phyloP scores from a whole-genome alignment of 1,139 yeast species.

The Pichia sp. region DNA sequence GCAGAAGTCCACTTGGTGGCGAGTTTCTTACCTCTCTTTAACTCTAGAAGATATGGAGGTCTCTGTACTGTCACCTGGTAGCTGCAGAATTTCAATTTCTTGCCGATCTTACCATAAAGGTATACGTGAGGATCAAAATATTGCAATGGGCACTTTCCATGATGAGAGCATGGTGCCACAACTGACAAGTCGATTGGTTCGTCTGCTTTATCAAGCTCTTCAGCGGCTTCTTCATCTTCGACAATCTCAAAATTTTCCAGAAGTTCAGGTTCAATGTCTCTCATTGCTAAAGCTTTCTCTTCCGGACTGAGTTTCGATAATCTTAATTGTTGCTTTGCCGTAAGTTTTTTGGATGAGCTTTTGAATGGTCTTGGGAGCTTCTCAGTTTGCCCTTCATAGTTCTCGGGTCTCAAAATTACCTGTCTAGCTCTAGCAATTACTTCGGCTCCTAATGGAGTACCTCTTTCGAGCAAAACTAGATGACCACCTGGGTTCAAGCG shows the following conservation, averaged over 20 bases:
- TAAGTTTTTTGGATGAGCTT: slow-evolving; percentile 36
- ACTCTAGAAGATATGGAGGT: slow-evolving; percentile 70
- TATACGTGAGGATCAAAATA: slow-evolving; percentile 65
- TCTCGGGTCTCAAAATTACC: slow-evolving; percentile 77
- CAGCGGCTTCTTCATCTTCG: slow-evolving; percentile 20
- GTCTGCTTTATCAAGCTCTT: slow-evolving; percentile 21
- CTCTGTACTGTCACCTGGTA: slow-evolving; percentile 68
- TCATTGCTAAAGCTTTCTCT: slow-evolving; percentile 18
- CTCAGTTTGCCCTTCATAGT: slow-evolving; percentile 44
- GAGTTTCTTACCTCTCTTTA: slow-evolving; percentile 72
- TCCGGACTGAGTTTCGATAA: slow-evolving; percentile 14
- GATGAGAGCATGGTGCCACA: slow-evolving; percentile 91
- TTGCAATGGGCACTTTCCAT: slow-evolving; percentile 80
- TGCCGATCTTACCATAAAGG: slow-evolving; percentile 53
- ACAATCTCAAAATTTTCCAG: slow-evolving; percentile 36
- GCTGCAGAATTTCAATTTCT: slow-evolving; percentile 64
- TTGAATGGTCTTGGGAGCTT: slow-evolving; percentile 68
- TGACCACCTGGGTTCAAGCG: slow-evolving; percentile 73
- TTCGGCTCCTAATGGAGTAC: slow-evolving; percentile 87
- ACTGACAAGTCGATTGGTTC: slow-evolving; percentile 47
- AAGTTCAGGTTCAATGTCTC: slow-evolving; percentile 33
- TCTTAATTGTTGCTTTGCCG: slow-evolving; percentile 6
- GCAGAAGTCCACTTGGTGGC: slow-evolving; percentile 68
- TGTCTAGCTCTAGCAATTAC: slow-evolving; percentile 87
- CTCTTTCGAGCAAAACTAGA: slow-evolving; percentile 74